Conservation (phyloP, 1,284 basidiomycete genomes). For the Boletus semigastroideus region DNA sequence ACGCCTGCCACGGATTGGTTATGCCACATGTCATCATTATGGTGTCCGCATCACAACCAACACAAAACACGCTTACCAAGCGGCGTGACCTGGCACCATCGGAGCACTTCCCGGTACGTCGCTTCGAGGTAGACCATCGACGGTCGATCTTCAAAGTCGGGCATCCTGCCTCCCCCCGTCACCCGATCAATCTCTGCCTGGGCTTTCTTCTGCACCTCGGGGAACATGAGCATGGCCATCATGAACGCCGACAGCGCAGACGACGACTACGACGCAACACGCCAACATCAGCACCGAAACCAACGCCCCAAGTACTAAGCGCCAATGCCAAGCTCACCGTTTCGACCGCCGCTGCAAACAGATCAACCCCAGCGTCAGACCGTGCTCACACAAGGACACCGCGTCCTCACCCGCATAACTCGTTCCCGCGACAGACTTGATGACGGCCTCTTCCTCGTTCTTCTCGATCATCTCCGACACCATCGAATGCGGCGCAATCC, state of each 20-base stretch:
- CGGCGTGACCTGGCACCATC: conserved; percentile 21
- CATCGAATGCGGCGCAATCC: conserved; percentile 19
- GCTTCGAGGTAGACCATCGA: conserved; percentile 25
- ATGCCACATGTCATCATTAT: neutral
- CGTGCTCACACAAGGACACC: too few relatives aligned
- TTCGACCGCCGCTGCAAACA: conserved; percentile 13
- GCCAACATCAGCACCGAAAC: neutral
- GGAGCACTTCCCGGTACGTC: conserved; percentile 14
- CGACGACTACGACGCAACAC: conserved; percentile 13
- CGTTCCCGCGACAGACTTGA: conserved; percentile 29
- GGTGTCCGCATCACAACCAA: neutral
- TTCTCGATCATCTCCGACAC: conserved; percentile 25
- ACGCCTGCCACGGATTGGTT: neutral
- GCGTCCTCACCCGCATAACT: conserved; percentile 15
- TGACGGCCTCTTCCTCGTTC: conserved; percentile 25
- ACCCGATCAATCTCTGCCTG: conserved; percentile 24
- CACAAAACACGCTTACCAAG: conserved; percentile 11
- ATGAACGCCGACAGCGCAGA: conserved; percentile 23
- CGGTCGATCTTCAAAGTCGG: conserved; percentile 14
- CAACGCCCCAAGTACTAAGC: too few relatives aligned
- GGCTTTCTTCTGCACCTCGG: conserved; percentile 21
- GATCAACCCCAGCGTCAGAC: neutral
- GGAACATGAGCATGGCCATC: conserved; percentile 30
- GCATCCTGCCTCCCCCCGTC: conserved; percentile 8
- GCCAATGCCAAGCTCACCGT: conserved; percentile 5